Base-by-base conservation (phyloP, 139 green algal genomes). In the Chlamydomonas incerta region DNA sequence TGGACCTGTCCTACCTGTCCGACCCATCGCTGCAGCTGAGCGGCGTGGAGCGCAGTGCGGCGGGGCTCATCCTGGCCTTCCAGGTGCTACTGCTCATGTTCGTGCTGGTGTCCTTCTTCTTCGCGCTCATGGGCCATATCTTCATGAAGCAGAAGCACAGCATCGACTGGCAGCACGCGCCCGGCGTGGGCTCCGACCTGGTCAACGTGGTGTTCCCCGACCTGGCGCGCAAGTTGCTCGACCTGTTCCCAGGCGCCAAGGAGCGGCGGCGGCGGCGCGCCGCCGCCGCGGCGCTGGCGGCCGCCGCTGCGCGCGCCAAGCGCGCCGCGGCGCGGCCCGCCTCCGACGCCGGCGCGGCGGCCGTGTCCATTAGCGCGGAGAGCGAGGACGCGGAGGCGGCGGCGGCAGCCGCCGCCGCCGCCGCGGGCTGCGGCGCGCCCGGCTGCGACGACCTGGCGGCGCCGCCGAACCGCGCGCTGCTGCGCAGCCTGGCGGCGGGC, bases 81-180 rank as follows among this genome's bases (percentile, higher is more conserved):
- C 81, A 82, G 23, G 68, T 87, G 23, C 26, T 88, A 47, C 47
- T 91, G 34, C 50, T 91, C 20, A 28, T 88, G 0, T 83, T 87
- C 37, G 52, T 91, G 29, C 80, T 91, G 0, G 37, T 82, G 37
- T 82, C 74, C 67, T 91, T 85, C 67, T 89, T 91, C 80, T 88
- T 91, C 71, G 74, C 84, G 0, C 79, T 62, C 15, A 31, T 91
- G 17, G 47, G 47, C 9, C 11, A 41, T 5, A 70, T 77, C 31
- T 89, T 91, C 26, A 55, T 86, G 60, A 57, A 70, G 60, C 55
- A 83, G 15, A 91, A 91, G 69, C n/a, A 47, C 28, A 37, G 31
- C 6, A 33, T 77, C 14, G 58, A 50, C 33, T 86, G 74, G 66
- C 37, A 0, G 4, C 20, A 28, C 14, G 57, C 60, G 23, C 29